Evolutionary conservation across 495 filamentous ascomycete genomes (phyloP), one percentile per base, ranked within the genome.

Genomic region (Hypoxylon lienhwacheense): DNA sequence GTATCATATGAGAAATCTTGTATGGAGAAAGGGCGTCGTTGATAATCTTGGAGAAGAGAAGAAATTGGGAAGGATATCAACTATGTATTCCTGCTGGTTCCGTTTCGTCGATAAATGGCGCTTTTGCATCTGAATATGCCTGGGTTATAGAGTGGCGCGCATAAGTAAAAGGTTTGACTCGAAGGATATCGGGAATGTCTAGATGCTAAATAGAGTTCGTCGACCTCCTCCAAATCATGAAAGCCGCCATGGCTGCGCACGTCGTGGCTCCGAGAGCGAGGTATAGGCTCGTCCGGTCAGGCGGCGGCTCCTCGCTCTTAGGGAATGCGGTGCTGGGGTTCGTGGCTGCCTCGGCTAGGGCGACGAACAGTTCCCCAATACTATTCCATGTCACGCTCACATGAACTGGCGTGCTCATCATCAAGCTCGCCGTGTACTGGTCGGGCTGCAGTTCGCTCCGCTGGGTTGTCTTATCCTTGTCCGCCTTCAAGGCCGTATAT

Each of bases 401-500:
- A 75, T 98, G 93, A 45, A 97, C 70, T 5, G 93, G 93, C 8
- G 92, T 82, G 44, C 84, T 82, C 79, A 95, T 95, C 59, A 85
- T 85, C 57, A 95, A 69, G 33, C 79, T 74, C 20, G 82, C 79
- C 0, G 93, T 96, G 65, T 96, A 97, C 49, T 90, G 85, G 66
- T 98, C 93, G 3, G 93, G 93, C 70, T 98, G 93, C 54, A 84
- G 70, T 70, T 97, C 91, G 26, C 85, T 85, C 39, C 92, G 81
- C 72, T 98, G 93, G 11, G 88, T 96, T 1, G 91, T 95, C 63
- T 93, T 93, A 67, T 98, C 93, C 41, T 84, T 78, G 67, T 98
- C 93, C 1, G 93, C 93, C 64, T 98, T 98, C 47, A 96, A 75
- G 0, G 92, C 93, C 12, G 90, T 85, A 67, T 93, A 98, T 6